Conservation (phyloP, 345 rosid species). For the Isatis tinctoria region DNA sequence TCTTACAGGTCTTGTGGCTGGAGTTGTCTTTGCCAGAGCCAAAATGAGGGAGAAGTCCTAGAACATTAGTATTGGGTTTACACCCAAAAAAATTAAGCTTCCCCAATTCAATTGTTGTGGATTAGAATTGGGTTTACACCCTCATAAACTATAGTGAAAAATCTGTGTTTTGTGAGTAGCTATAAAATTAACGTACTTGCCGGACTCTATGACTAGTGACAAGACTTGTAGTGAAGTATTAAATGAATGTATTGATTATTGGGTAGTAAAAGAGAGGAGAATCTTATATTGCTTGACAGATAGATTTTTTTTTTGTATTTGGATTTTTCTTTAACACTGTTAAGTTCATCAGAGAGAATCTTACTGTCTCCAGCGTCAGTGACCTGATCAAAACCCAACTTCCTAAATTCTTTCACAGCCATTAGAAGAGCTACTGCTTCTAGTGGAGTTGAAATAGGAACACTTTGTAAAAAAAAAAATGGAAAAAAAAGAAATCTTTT, state of each 20-base stretch:
- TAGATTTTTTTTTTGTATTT: too few relatives aligned
- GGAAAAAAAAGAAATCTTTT: too few relatives aligned
- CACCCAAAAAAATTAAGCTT: neutral
- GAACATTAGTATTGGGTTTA: slow-evolving; percentile 7
- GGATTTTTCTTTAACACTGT: too few relatives aligned
- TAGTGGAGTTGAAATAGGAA: too few relatives aligned
- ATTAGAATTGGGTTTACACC: slow-evolving; percentile 5
- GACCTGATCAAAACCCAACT: too few relatives aligned
- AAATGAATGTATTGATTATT: slow-evolving; percentile 4
- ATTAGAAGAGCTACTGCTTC: too few relatives aligned
- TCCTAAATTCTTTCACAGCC: too few relatives aligned
- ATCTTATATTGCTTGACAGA: too few relatives aligned
- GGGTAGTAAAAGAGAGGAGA: neutral
- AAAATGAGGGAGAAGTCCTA: slow-evolving; percentile 69
- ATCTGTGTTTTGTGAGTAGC: neutral
- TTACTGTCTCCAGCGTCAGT: too few relatives aligned
- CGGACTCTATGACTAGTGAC: neutral
- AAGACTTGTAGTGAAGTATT: neutral
- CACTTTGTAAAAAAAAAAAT: too few relatives aligned
- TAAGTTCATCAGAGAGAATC: too few relatives aligned
- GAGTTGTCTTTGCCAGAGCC: slow-evolving; percentile 89
- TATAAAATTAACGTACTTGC: neutral
- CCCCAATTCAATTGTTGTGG: neutral
- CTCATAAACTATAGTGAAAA: neutral
- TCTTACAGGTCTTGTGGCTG: slow-evolving; percentile 77